Base-by-base conservation (phyloP, 768 basidiomycete genomes). In the Aureoboletus auriporus region DNA sequence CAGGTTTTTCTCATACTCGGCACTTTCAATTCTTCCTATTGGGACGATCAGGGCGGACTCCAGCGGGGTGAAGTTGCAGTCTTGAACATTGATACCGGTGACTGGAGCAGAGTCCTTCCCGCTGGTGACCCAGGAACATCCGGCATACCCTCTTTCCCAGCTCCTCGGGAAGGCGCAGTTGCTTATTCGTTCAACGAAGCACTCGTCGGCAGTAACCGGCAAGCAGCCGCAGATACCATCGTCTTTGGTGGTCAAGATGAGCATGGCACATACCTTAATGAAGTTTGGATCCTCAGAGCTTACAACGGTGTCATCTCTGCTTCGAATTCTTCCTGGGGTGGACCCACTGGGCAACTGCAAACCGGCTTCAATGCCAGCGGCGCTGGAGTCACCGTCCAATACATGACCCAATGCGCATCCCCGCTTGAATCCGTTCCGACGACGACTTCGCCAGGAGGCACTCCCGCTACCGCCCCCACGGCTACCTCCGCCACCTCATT, bases 241-340 rank as follows among this genome's bases (percentile, higher is more conserved):
- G 79, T 91, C 9, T 92, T 89, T 54, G 89, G 89, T 30, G 89
- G 89, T 35, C 76, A 77, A 55, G 86, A 89, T 61, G 70, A 72
- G 38, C 62, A 69, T 47, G 89, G 89, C 12, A 78, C 71, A 23
- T 83, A 86, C 59, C 71, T 89, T 4, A 76, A 80, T 35, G 89
- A 92, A 47, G 60, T 92, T 10, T 92, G 89, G 89, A 63, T 92
- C 8, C 72, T 92, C 51, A 73, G 89, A 45, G 78, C 86, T 5
- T 91, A 90, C 64, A 73, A 75, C 51, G 83, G 74, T n/a, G 65
- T 74, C 29, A 59, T 87, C 47, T 76, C 76, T n/a, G 54, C 75
- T n/a, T 75, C 80, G 2, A 71, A 74, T 42, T 65, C 74, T 47
- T 67, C 66, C 7, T 89, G 85, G 86, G 83, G 84, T 12, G 89